Evolutionary conservation across 176 grass and related monocot species (phyloP), one percentile per base, ranked within the genome.

Genomic region (Ampelocalamus luodianensis): DNA sequence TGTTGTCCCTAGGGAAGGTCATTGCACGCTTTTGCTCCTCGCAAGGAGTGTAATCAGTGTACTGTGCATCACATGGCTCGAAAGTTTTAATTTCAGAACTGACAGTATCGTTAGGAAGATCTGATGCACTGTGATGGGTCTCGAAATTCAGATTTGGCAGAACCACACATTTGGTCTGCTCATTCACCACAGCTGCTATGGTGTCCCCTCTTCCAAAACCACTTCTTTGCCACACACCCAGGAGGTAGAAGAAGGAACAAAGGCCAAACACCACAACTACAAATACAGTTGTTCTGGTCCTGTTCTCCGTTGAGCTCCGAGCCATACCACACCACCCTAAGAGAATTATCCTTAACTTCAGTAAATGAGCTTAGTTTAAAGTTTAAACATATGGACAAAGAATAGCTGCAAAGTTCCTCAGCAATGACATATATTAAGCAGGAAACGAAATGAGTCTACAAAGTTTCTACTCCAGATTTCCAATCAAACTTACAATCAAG

Each of bases 1-100:
- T 90, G 44, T 94, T 91, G 20, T 90, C 79, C 56, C 88, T 83
- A 20, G 90, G n/a, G 79, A 92, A 97, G 50, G 85, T 91, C 95
- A 94, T 92, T 3, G 89, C 92, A 77, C 82, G 88, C 65, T 82
- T n/a, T 83, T 91, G 92, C 83, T 97, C 89, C 72, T 93, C 90
- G 45, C 95, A 97, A 65, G 95, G 95, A 78, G 95, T 97, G 85
- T 97, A 97, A 85, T 97, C 92, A 43, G 87, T 93, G 77, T 90
- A 94, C 45, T 85, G 73, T 37, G 53, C 66, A 68, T 85, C 65
- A 65, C 93, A 95, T 90, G 93, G 86, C 66, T 94, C 42, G 55
- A 97, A 94, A 46, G 62, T 36, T 92, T 59, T 61, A 24, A 71
- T 49, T 55, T 86, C 44, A 17, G 74, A 82, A 79, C 61, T 87